Conservation (phyloP, 75 land plant species). For the Sequoia sempervirens region DNA sequence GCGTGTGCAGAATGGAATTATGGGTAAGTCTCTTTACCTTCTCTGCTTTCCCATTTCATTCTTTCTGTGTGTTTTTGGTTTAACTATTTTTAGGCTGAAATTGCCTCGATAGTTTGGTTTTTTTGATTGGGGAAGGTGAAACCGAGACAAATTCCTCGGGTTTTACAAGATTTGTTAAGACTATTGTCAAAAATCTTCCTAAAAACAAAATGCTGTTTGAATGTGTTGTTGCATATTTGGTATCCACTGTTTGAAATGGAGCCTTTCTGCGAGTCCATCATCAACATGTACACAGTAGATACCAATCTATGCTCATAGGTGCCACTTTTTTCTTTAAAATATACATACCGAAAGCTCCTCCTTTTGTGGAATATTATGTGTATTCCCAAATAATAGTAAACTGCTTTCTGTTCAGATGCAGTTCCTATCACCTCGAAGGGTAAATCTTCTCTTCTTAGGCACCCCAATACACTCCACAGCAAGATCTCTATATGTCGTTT, state of each 20-base stretch:
- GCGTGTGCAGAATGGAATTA: slow-evolving; percentile 89
- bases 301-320: background rate
- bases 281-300: background rate
- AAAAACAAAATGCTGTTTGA: background rate
- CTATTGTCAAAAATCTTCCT: background rate
- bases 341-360: background rate
- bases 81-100: background rate
- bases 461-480: background rate
- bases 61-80: background rate
- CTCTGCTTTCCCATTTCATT: background rate
- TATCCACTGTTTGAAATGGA: background rate
- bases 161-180: background rate
- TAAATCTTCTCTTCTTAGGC: background rate
- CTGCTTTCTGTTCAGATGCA: background rate
- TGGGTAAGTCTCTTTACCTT: slow-evolving; percentile 44
- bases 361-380: background rate
- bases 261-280: background rate
- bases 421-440: background rate
- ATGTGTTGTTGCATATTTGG: background rate
- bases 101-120: background rate
- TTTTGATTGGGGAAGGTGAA: background rate
- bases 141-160: background rate
- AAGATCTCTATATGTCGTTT: background rate
- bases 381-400: background rate
- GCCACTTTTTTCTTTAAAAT: background rate